Conservation (phyloP, 495 filamentous ascomycete species). For the Talaromyces wortmannii region DNA sequence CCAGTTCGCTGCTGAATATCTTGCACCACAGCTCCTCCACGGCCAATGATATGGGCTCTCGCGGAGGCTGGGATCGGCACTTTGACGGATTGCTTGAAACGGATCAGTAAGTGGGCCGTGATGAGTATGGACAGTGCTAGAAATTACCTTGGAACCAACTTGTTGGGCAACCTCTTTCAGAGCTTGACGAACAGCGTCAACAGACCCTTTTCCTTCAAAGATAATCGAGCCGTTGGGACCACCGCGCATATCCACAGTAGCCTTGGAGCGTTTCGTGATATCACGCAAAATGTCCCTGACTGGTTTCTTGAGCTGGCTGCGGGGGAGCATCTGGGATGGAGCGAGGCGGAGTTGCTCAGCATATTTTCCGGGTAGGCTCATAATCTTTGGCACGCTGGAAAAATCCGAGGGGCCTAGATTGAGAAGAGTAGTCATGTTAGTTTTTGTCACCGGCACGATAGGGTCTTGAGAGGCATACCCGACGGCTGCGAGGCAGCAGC, state of each 20-base stretch:
- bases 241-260: slow-evolving; percentile 67
- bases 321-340: slow-evolving; percentile 63
- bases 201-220: slow-evolving; percentile 75
- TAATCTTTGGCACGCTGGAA: slow-evolving; percentile 44
- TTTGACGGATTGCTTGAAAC: slow-evolving; percentile 57
- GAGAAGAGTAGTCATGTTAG: not conserved
- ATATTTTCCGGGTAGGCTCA: slow-evolving; percentile 72
- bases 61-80: slow-evolving; percentile 77
- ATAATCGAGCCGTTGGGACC: slow-evolving; percentile 60
- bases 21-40: slow-evolving; percentile 82
- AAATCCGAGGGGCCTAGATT: not conserved
- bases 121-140: not conserved
- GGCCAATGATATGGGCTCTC: slow-evolving; percentile 84
- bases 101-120: slow-evolving; percentile 8
- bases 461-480: slow-evolving; percentile 21
- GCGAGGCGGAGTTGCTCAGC: slow-evolving; percentile 65
- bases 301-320: slow-evolving; percentile 73
- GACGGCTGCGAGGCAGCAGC: slow-evolving; percentile 39
- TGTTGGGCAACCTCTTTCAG: slow-evolving; percentile 80
- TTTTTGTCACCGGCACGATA: not conserved
- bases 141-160: slow-evolving; percentile 71
- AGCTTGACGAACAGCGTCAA: slow-evolving; percentile 70
- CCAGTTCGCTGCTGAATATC: slow-evolving; percentile 77
- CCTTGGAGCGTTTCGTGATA: slow-evolving; percentile 82
- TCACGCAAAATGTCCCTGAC: slow-evolving; percentile 76